Evolutionary conservation across 106 monocot genomes (phyloP).

Genomic region (Phalaenopsis equestris): DNA sequence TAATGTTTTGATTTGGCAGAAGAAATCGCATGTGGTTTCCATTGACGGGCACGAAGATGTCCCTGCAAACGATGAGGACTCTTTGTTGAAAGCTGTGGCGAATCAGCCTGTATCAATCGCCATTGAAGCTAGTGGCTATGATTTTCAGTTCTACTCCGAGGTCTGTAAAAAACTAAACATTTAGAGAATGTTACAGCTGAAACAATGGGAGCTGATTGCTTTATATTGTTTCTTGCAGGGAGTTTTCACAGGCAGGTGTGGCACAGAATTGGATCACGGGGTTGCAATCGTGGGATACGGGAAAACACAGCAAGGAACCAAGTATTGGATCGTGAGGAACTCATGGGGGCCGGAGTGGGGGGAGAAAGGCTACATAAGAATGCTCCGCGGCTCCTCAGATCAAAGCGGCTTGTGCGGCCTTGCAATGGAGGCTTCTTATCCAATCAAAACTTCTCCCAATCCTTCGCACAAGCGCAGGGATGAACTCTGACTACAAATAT

Average conservation of each 20-base stretch:
- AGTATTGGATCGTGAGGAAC: conserved; percentile 68
- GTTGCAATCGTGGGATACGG: conserved; percentile 43
- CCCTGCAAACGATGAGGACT: conserved; percentile 14
- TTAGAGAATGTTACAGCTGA: too few relatives aligned
- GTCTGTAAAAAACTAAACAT: too few relatives aligned
- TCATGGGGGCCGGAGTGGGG: conserved; percentile 71
- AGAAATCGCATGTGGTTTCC: conserved; percentile 1
- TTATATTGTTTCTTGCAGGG: conserved; percentile 13
- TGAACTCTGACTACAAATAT: too few relatives aligned
- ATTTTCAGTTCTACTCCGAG: conserved; percentile 52
- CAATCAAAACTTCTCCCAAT: conserved; percentile 24
- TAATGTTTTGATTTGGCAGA: background rate
- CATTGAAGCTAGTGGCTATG: conserved; percentile 29
- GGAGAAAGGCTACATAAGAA: conserved; percentile 50
- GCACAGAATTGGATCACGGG: conserved; percentile 47
- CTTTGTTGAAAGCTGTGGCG: conserved; percentile 23
- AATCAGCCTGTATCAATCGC: conserved; percentile 47
- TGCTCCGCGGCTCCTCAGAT: conserved; percentile 20
- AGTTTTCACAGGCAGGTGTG: conserved; percentile 37
- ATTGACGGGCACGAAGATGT: conserved; percentile 15
- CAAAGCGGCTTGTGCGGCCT: conserved; percentile 34
- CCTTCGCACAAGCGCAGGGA: too few relatives aligned
- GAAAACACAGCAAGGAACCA: conserved; percentile 21
- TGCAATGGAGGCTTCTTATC: conserved; percentile 40
- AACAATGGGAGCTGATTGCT: too few relatives aligned